Base-by-base conservation (phyloP, 352 stramenopile genomes). In the Aphanomyces stellatus region DNA sequence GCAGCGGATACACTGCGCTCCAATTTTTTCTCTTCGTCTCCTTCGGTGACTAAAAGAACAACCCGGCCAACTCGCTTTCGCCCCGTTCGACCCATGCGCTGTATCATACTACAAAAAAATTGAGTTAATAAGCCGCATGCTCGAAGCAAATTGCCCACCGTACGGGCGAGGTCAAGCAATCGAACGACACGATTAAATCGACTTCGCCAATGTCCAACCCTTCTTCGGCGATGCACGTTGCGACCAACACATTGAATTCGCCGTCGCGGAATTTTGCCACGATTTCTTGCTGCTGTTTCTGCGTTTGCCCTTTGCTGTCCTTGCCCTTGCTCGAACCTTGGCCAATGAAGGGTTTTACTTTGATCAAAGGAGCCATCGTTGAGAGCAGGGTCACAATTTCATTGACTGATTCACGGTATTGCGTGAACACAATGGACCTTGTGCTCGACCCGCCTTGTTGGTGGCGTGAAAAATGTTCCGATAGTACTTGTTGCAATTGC, bases 371-470 rank as follows among this genome's bases (percentile, higher is more conserved):
- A 22, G 80, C 68, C 19, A 92, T 72, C 15, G 78, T 74, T 1
- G 73, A 70, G 15, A 98, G 67, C 24, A 96, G 70, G 4, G 70
- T 72, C 2, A 98, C 87, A 65, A 99, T 98, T 70, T 98, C 95
- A 4, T 74, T 77, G 1, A 99, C 96, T 62, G 87, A 98, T 42
- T 90, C 88, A 65, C 97, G 85, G 72, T 94, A 98, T 68, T 99
- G 92, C 6, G 95, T 98, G 74, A 99, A 99, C 3, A 99, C 94
- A 64, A 99, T 99, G 4, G 88, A 96, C 11, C 96, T 78, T 4
- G 96, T 98, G 37, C 82, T 97, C 35, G 81, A 91, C 28, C 76
- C 69, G 0, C 76, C 83, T 5, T 69, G 69, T 3, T 76, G 63
- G 71, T 96, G 84, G 15, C 86, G 80, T 34, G 87, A 70, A 60